phyloP scores from a whole-genome alignment of 2,329 filamentous ascomycete genomes.

The Fusarium protoensiforme region DNA sequence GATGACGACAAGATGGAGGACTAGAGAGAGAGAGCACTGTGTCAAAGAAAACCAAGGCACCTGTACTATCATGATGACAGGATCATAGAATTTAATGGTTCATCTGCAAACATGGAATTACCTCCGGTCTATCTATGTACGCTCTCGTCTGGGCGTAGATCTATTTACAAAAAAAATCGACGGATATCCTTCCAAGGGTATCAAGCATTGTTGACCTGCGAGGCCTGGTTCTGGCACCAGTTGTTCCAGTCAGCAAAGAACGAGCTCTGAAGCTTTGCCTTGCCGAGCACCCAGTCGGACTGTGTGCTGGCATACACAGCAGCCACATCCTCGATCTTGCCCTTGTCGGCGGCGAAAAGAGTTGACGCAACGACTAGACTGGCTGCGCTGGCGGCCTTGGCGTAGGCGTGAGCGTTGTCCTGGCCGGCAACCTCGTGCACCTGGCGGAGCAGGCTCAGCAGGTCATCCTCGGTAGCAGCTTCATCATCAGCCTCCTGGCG shows the following conservation, averaged over 20 bases:
- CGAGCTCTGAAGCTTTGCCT: slow-evolving; percentile 68
- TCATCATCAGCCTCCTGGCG: slow-evolving; percentile 49
- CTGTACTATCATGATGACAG: slow-evolving; percentile 52
- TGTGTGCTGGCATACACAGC: slow-evolving; percentile 73
- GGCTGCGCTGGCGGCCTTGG: slow-evolving; percentile 78
- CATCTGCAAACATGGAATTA: slow-evolving; percentile 37
- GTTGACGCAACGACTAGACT: slow-evolving; percentile 75
- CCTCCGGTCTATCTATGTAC: slow-evolving; percentile 4
- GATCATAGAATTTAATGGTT: slow-evolving; percentile 51
- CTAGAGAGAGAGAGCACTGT: slow-evolving; percentile 54
- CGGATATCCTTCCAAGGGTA: slow-evolving; percentile 10
- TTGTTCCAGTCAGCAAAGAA: slow-evolving; percentile 81
- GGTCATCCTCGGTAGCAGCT: slow-evolving; percentile 55
- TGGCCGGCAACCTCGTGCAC: slow-evolving; percentile 76
- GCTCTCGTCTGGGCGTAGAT: neutral
- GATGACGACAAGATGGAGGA: slow-evolving; percentile 92
- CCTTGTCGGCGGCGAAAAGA: slow-evolving; percentile 66
- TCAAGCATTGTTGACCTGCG: slow-evolving; percentile 43
- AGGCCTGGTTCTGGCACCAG: slow-evolving; percentile 70
- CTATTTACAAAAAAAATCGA: slow-evolving; percentile 13
- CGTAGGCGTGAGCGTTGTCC: slow-evolving; percentile 76
- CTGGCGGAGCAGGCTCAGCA: slow-evolving; percentile 69
- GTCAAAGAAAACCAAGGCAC: slow-evolving; percentile 36
- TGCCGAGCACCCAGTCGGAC: slow-evolving; percentile 65
- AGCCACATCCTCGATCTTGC: slow-evolving; percentile 65